Percentiles rank a stretch among this genome's conserved stretches.
Evolutionary conservation across 192 early-diverging fungal genomes (phyloP).

Genomic region (Podila epicladia): DNA sequence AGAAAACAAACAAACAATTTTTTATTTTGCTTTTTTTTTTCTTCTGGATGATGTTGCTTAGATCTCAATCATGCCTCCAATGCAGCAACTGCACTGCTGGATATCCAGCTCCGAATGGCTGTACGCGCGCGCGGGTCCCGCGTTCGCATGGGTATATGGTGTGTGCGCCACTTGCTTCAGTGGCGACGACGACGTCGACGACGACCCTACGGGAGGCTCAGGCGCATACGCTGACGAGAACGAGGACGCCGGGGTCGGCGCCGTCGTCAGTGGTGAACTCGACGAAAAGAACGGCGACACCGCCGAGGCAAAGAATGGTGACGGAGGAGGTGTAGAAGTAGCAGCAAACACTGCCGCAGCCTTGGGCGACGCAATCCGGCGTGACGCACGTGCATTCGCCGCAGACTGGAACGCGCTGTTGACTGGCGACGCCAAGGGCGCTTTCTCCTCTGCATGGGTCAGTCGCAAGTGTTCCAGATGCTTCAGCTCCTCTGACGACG

Average conservation of each 20-base stretch:
- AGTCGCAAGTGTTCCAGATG: conserved; percentile 36
- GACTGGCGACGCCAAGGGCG: not conserved
- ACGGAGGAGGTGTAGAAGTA: not conserved
- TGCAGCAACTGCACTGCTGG: conserved; percentile 44
- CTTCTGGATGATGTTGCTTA: not conserved
- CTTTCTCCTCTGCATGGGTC: not conserved
- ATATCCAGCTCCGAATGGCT: conserved; percentile 14
- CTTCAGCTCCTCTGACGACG: conserved; percentile 35
- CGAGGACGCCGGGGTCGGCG: not conserved
- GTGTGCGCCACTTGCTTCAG: not conserved
- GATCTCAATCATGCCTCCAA: conserved; percentile 31
- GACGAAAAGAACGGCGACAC: not conserved
- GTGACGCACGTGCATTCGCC: not conserved
- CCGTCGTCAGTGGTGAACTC: not conserved
- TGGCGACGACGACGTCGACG: no score
- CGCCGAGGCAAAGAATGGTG: not conserved
- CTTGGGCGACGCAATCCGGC: not conserved
- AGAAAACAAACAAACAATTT: no score
- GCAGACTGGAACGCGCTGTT: not conserved
- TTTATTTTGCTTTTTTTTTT: not conserved
- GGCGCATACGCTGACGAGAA: not conserved
- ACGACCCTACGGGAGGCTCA: no score
- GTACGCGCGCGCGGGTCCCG: not conserved
- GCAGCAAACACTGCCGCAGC: not conserved
- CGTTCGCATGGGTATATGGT: not conserved